Percentiles rank a stretch among this genome's conserved stretches.
phyloP scores from a whole-genome alignment of 306 rosid genomes.

The Cicer arietinum region DNA sequence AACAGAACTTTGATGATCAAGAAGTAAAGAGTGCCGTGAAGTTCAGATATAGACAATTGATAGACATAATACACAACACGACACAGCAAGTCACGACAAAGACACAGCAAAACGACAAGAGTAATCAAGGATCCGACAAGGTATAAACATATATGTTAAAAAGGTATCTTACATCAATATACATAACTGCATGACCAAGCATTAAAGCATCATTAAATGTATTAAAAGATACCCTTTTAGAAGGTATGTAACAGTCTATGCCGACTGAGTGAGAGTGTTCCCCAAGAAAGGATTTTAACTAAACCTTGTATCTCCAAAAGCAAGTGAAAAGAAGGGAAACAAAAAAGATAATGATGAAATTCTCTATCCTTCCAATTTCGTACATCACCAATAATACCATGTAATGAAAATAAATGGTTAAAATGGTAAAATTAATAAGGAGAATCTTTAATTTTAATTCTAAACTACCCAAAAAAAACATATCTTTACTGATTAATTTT shows the following conservation, averaged over 20 bases:
- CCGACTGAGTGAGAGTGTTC: background rate
- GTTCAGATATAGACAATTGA: background rate
- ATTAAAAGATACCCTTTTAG: constrained; percentile 6
- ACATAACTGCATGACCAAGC: background rate
- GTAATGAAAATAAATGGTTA: background rate
- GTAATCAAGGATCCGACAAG: background rate
- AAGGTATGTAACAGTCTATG: background rate
- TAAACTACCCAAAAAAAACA: constrained; percentile 3
- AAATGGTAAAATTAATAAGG: constrained; percentile 12
- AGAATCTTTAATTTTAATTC: constrained; percentile 8
- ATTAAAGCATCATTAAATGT: constrained; percentile 37
- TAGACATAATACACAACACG: background rate
- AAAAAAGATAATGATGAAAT: constrained; percentile 6
- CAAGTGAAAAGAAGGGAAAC: background rate
- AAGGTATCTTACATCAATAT: background rate
- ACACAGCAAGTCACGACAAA: background rate
- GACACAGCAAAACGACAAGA: constrained; percentile 1
- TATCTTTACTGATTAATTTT: constrained; percentile 12
- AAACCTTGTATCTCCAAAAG: constrained; percentile 4
- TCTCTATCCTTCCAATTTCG: constrained; percentile 19
- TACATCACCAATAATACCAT: background rate
- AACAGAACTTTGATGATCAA: background rate
- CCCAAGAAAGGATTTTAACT: constrained; percentile 23
- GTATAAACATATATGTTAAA: background rate
- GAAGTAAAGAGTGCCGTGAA: constrained; percentile 24